Evolutionary conservation across 345 rosid genomes (phyloP).

Genomic region (Murraya koenigii): DNA sequence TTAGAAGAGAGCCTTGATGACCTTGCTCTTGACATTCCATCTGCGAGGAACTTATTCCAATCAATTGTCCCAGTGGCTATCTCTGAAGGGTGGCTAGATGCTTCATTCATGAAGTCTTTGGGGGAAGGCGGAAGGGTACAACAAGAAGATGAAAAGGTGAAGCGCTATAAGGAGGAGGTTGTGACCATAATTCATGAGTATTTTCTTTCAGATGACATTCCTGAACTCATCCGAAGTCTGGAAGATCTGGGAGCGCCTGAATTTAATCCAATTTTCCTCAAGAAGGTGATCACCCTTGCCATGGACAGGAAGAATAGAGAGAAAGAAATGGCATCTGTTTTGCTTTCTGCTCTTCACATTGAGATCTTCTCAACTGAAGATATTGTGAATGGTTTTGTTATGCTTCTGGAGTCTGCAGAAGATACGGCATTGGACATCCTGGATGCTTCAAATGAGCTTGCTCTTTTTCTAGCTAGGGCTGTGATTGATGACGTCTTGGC

Average conservation of each 20-base stretch:
- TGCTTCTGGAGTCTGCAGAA: slow-evolving; percentile 96
- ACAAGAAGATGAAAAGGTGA: slow-evolving; percentile 50
- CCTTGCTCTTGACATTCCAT: slow-evolving; percentile 92
- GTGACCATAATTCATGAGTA: slow-evolving; percentile 89
- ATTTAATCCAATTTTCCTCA: slow-evolving; percentile 74
- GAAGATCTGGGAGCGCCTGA: slow-evolving; percentile 78
- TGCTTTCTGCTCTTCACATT: slow-evolving; percentile 89
- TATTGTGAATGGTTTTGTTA: slow-evolving; percentile 78
- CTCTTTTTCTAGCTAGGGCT: slow-evolving; percentile 93
- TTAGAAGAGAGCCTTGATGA: slow-evolving; percentile 90
- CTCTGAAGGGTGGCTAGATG: slow-evolving; percentile 90
- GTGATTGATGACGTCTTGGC: slow-evolving; percentile 94
- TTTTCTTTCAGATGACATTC: slow-evolving; percentile 96
- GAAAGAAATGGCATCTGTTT: slow-evolving; percentile 98
- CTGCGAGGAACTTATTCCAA: slow-evolving; percentile 64
- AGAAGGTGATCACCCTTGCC: slow-evolving; percentile 90
- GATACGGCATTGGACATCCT: slow-evolving; percentile 92
- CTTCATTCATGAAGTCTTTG: slow-evolving; percentile 42
- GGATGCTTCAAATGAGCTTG: slow-evolving; percentile 97
- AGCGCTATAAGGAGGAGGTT: slow-evolving; percentile 68
- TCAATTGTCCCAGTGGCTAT: slow-evolving; percentile 66
- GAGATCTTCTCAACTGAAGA: slow-evolving; percentile 94
- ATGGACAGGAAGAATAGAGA: slow-evolving; percentile 98
- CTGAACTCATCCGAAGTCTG: slow-evolving; percentile 85
- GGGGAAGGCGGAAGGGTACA: slow-evolving; percentile 40